Conservation (phyloP, 208 protist species). For the Jaenimonas drosophilae region DNA sequence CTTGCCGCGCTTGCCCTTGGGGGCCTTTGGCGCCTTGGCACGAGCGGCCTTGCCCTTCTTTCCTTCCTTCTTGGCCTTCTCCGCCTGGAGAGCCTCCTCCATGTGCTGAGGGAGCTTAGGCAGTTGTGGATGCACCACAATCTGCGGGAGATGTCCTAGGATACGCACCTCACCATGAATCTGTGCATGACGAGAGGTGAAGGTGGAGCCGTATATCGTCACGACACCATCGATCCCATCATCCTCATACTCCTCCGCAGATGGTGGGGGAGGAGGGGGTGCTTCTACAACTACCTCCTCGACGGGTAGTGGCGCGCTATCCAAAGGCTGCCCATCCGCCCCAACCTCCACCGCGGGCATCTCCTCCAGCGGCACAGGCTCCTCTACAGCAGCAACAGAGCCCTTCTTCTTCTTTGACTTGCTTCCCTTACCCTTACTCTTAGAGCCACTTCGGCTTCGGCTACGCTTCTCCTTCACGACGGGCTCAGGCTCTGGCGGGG, state of each 20-base stretch:
- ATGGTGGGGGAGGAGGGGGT: no score
- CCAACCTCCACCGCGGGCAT: background rate
- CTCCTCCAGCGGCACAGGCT: background rate
- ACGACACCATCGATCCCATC: slow-evolving; percentile 8
- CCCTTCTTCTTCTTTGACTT: no score
- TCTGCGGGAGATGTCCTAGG: slow-evolving; percentile 41
- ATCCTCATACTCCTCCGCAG: slow-evolving; percentile 10
- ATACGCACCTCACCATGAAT: slow-evolving; percentile 33
- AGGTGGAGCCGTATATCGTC: slow-evolving; percentile 13
- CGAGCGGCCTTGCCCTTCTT: slow-evolving; percentile 10
- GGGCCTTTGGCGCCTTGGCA: background rate
- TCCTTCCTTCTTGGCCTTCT: background rate
- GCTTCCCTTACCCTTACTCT: no score
- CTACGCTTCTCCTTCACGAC: background rate
- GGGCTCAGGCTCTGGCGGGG: background rate
- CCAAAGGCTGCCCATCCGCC: background rate
- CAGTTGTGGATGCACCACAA: slow-evolving; percentile 60
- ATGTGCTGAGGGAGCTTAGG: slow-evolving; percentile 19
- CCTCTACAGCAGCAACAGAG: background rate
- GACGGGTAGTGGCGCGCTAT: background rate
- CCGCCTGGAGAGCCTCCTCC: slow-evolving; percentile 9
- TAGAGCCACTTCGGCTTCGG: background rate
- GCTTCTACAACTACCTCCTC: slow-evolving; percentile 4
- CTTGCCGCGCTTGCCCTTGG: slow-evolving; percentile 16
- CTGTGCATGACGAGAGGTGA: slow-evolving; percentile 31